Evolutionary conservation across 345 rosid genomes (phyloP), one percentile per base, ranked within the genome.

Genomic region (Ceriops zippeliana): DNA sequence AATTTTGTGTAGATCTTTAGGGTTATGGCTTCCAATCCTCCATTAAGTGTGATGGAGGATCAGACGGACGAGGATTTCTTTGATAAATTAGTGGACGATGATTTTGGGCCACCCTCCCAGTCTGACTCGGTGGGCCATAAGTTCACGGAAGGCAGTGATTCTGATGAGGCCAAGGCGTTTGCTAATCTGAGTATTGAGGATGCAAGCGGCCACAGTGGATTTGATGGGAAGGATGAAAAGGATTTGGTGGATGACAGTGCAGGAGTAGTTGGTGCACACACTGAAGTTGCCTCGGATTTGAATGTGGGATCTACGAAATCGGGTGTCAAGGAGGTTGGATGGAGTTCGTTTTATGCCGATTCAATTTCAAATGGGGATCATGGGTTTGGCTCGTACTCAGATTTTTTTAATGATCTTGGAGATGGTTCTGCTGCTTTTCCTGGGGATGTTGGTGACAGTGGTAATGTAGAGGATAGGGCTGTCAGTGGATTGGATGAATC

Each of bases 41-140:
- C 93, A 68, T 85, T 84, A 51, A 80, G 73, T 16, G 70, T 38
- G 79, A 63, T 89, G 89, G 99, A 91, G 86, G 99, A 96, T 90
- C 93, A 90, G 83, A 89, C 93, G 68, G 99, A 96, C 34, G 96
- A 87, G 84, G 98, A 91, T 85, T 95, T 95, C 86, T 95, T 95
- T 65, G 93, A 95, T 76, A 88, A 89, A 67, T 87, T 95, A 73
- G 98, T 91, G 47, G 90, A 91, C 27, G 97, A 87, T 58, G 82
- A 88, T 67, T 78, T 83, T 46, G 75, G 65, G 31, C 72, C 81
- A 16, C 65, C 83, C 21, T 30, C 75, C 47, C 31, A 26, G 52
- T 26, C 70, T 13, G 58, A 63, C 28, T 37, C 75, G 6, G 69
- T 42, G 13, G 59, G 16, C 69, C 64, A 69, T 27, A 73, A 78